phyloP scores from a whole-genome alignment of 129 eudicot species.

The Artemisia tridentata region DNA sequence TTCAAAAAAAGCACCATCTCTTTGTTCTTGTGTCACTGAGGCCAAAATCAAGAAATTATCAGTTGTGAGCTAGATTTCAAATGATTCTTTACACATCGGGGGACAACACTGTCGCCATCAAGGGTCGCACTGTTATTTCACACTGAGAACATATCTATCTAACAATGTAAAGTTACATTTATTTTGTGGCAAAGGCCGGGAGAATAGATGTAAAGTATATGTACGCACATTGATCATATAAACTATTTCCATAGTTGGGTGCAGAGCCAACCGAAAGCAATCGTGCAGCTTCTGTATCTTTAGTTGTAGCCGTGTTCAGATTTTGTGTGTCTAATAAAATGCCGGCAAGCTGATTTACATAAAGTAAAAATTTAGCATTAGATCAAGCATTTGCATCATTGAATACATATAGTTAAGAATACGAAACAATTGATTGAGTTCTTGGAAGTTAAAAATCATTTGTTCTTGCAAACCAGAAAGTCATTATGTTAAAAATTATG shows the following conservation, averaged over 20 bases:
- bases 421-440: neutral
- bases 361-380: neutral
- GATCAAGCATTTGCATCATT: neutral
- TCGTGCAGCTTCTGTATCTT: conserved; percentile 86
- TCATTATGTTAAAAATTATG: no score
- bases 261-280: conserved; percentile 68
- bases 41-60: conserved; percentile 8
- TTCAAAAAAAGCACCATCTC: conserved; percentile 55
- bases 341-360: conserved; percentile 65
- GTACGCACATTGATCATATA: conserved; percentile 59
- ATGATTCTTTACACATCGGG: neutral
- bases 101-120: neutral
- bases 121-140: conserved; percentile 1
- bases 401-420: conserved; percentile 1
- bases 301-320: conserved; percentile 50
- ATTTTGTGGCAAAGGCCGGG: neutral
- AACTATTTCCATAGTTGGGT: conserved; percentile 62
- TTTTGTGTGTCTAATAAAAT: conserved; percentile 75
- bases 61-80: neutral
- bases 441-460: neutral
- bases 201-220: neutral
- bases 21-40: conserved; percentile 74
- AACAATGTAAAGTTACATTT: neutral
- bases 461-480: no score
- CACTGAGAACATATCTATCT: neutral